Evolutionary conservation across 2,329 filamentous ascomycete genomes (phyloP).

Genomic region (Claviceps fusiformis): DNA sequence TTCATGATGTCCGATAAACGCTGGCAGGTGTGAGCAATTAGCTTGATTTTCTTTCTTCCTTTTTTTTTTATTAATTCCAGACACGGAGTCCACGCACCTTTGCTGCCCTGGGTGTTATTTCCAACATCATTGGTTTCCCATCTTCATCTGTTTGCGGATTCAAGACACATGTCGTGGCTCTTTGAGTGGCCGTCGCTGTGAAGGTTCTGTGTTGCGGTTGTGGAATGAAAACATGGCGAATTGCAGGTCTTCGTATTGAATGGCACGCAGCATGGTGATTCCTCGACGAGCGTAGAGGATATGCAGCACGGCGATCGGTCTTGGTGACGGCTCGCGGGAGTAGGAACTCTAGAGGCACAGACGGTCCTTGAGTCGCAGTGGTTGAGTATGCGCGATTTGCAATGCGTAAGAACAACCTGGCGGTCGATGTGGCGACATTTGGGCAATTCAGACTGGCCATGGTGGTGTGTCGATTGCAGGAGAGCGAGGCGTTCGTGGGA

Average conservation of each 20-base stretch:
- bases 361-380: slow-evolving; percentile 11
- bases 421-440: slow-evolving; percentile 24
- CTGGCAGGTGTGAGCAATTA: slow-evolving; percentile 18
- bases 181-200: slow-evolving; percentile 20
- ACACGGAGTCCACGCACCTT: slow-evolving; percentile 35
- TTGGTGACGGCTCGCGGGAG: slow-evolving; percentile 17
- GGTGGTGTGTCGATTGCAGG: not conserved
- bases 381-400: slow-evolving; percentile 22
- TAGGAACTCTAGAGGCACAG: slow-evolving; percentile 25
- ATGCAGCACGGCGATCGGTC: not conserved
- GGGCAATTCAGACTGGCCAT: slow-evolving; percentile 24
- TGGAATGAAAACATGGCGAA: not conserved
- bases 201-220: slow-evolving; percentile 18
- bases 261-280: not conserved
- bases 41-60: not conserved
- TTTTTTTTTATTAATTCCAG: not conserved
- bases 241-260: not conserved
- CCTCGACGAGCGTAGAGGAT: not conserved
- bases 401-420: slow-evolving; percentile 28
- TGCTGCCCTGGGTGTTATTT: slow-evolving; percentile 72
- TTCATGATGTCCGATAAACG: slow-evolving; percentile 67
- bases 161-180: slow-evolving; percentile 35
- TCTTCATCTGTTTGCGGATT: slow-evolving; percentile 74
- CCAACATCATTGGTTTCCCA: slow-evolving; percentile 69
- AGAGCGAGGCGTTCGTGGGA: not conserved